Conservation (phyloP, 2,329 filamentous ascomycete genomes). For the Fusarium torreyae region DNA sequence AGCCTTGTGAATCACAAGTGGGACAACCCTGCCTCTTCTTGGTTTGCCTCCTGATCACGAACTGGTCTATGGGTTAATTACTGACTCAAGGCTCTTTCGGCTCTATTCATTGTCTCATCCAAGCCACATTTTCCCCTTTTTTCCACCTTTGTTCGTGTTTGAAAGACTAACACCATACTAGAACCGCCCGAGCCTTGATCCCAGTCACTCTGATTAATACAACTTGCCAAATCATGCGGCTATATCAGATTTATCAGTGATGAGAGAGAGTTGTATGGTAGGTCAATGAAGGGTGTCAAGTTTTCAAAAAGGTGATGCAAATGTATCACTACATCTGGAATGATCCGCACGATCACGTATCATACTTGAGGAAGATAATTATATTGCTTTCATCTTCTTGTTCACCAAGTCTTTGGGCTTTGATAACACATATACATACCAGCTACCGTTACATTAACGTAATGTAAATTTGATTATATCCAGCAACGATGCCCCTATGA, state of each 20-base stretch:
- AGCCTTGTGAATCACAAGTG: conserved; percentile 21
- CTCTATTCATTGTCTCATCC: conserved; percentile 26
- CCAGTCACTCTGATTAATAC: neutral
- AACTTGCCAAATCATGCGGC: neutral
- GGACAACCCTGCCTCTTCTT: neutral
- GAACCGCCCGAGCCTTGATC: conserved; percentile 22
- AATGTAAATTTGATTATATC: neutral
- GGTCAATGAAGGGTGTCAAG: neutral
- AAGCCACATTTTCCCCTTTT: conserved; percentile 28
- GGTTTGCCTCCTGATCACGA: neutral
- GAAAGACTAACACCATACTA: conserved; percentile 24
- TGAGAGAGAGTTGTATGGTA: neutral
- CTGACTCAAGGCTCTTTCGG: conserved; percentile 5
- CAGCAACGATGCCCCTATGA: neutral
- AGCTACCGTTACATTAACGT: neutral
- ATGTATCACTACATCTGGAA: neutral
- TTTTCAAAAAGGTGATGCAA: conserved; percentile 1
- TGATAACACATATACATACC: neutral
- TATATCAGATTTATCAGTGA: neutral
- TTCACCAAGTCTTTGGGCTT: neutral
- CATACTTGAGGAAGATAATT: neutral
- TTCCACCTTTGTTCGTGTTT: conserved; percentile 23
- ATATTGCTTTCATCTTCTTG: too few relatives aligned
- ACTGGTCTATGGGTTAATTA: conserved; percentile 3
- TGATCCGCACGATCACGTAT: conserved; percentile 1